Conservation (phyloP, 106 monocot species). For the Vanilla planifolia region DNA sequence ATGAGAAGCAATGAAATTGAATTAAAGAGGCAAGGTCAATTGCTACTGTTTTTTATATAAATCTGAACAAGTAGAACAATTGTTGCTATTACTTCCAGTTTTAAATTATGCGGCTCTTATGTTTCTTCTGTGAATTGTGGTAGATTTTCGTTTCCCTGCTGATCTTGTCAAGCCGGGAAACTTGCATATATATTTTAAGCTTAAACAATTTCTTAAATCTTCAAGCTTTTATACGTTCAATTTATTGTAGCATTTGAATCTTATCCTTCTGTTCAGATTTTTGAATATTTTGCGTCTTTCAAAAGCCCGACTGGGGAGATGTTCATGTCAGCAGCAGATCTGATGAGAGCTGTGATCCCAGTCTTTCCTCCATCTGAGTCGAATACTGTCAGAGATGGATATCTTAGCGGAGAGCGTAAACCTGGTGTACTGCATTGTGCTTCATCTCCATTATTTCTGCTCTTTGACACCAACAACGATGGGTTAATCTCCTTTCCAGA, state of each 20-base stretch:
- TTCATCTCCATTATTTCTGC: constrained; percentile 84
- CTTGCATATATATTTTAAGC: neutral
- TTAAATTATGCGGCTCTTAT: too few relatives aligned
- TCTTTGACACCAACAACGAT: constrained; percentile 93
- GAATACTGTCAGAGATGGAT: constrained; percentile 61
- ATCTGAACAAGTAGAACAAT: too few relatives aligned
- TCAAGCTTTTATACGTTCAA: neutral
- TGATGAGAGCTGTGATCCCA: constrained; percentile 93
- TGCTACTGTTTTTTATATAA: too few relatives aligned
- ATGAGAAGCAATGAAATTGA: too few relatives aligned
- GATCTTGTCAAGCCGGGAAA: neutral
- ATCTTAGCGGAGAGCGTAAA: constrained; percentile 66
- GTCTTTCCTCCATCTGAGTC: constrained; percentile 97
- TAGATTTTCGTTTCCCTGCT: neutral
- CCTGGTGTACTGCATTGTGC: constrained; percentile 69
- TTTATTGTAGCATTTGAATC: neutral
- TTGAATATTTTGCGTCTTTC: constrained; percentile 90
- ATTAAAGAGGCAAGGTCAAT: too few relatives aligned
- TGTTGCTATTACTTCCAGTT: too few relatives aligned
- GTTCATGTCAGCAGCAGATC: constrained; percentile 80
- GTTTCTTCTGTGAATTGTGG: too few relatives aligned
- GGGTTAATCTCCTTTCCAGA: constrained; percentile 91
- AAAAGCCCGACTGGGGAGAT: constrained; percentile 56
- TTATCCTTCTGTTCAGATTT: constrained; percentile 42
- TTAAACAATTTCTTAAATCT: neutral